These are phyloP conservation scores for Candida silvicultrix DNA, from an alignment of 805 yeast species.

Conservation along the genomic window DNA sequence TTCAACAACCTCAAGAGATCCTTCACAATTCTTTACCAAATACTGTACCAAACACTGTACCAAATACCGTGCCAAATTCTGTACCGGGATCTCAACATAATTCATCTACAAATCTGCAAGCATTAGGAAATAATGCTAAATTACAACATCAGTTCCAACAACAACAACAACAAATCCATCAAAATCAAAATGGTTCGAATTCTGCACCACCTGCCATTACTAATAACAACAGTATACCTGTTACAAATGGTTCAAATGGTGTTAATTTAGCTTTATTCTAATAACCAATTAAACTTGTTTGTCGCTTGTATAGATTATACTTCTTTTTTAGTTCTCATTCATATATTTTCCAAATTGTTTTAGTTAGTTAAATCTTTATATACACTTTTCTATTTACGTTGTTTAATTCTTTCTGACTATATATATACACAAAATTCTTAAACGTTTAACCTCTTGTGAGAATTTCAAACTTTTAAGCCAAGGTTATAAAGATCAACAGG, in stretches of 20 bases:
- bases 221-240: background rate
- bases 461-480: background rate
- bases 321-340: background rate
- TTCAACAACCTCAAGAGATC: constrained; percentile 1
- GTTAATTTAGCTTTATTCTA: background rate
- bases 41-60: background rate
- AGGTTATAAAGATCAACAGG: too few relatives aligned
- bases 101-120: background rate
- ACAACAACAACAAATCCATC: background rate
- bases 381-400: too few relatives aligned
- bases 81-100: background rate
- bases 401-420: too few relatives aligned
- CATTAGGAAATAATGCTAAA: background rate
- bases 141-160: background rate
- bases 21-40: background rate
- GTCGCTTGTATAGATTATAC: too few relatives aligned
- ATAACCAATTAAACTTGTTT: background rate
- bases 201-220: background rate
- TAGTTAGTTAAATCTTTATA: too few relatives aligned
- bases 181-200: background rate
- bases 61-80: background rate
- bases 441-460: too few relatives aligned
- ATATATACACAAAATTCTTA: too few relatives aligned
- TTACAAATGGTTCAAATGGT: background rate
- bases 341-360: background rate